phyloP scores from a whole-genome alignment of 2,329 filamentous ascomycete genomes.

The Anisogramma anomala region DNA sequence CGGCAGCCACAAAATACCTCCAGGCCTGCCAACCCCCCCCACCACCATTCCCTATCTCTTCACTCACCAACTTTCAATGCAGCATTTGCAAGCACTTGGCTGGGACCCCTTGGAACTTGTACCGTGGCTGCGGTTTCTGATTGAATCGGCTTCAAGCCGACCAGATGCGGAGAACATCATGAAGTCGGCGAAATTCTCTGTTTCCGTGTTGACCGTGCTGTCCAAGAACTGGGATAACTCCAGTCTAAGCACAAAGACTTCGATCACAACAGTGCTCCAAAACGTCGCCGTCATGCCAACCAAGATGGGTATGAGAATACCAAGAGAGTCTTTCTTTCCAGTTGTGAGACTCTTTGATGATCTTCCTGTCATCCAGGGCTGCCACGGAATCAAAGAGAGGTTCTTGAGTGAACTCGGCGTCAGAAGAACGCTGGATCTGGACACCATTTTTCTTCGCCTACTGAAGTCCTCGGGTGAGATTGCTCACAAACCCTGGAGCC shows the following conservation, averaged over 20 bases:
- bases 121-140: constrained; percentile 72
- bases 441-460: constrained; percentile 82
- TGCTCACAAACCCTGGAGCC: constrained; percentile 63
- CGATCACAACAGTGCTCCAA: constrained; percentile 53
- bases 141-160: constrained; percentile 53
- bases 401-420: constrained; percentile 75
- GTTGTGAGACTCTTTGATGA: constrained; percentile 94
- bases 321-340: constrained; percentile 79
- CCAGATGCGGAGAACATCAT: constrained; percentile 58
- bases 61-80: constrained; percentile 54
- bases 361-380: constrained; percentile 65
- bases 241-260: constrained; percentile 51
- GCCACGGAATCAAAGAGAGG: constrained; percentile 79
- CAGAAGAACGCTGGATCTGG: constrained; percentile 87
- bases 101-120: constrained; percentile 80
- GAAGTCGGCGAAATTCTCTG: constrained; percentile 59
- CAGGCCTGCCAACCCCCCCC: constrained; percentile 68
- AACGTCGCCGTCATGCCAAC: constrained; percentile 73
- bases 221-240: constrained; percentile 88
- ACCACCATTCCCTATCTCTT: constrained; percentile 78
- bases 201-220: constrained; percentile 63
- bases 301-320: constrained; percentile 77
- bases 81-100: constrained; percentile 66
- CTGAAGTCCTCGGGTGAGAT: constrained; percentile 50
- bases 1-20: constrained; percentile 64